Conservation (phyloP, 2,329 filamentous ascomycete species). For the Aspergillus fumigatiaffinis region DNA sequence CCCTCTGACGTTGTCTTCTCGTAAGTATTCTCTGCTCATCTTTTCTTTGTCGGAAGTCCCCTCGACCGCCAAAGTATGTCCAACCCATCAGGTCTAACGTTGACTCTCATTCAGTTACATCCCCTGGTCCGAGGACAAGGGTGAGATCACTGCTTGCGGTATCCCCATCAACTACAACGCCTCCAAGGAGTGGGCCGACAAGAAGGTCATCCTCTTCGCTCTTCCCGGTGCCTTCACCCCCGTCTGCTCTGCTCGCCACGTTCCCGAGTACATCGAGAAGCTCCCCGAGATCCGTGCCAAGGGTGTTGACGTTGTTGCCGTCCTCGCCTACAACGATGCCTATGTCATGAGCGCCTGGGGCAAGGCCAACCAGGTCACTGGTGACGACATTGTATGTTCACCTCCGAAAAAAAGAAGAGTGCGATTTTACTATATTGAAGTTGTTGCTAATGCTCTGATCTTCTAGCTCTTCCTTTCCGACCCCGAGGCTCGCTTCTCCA, state of each 20-base stretch:
- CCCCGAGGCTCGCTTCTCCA: conserved; percentile 67
- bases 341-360: conserved; percentile 87
- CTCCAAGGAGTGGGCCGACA: conserved; percentile 67
- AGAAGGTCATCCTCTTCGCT: conserved; percentile 68
- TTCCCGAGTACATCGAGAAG: conserved; percentile 75
- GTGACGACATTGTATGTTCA: conserved; percentile 61
- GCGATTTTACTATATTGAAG: conserved; percentile 5
- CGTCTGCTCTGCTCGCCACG: conserved; percentile 75
- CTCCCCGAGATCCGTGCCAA: conserved; percentile 68
- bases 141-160: conserved; percentile 70
- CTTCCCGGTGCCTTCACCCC: conserved; percentile 79
- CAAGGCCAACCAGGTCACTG: conserved; percentile 77
- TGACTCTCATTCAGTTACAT: conserved; percentile 57
- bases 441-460: background rate
- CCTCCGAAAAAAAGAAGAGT: background rate
- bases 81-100: conserved; percentile 5
- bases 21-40: conserved; percentile 41
- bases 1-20: conserved; percentile 74
- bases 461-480: conserved; percentile 72
- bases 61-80: background rate
- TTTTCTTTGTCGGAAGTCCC: background rate
- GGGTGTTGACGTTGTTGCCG: conserved; percentile 76
- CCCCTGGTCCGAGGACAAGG: conserved; percentile 66
- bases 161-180: conserved; percentile 74
- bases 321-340: conserved; percentile 80